A percentile compares a stretch with the other conserved stretches of the same genome.
phyloP scores from a whole-genome alignment of 192 early-diverging fungal genomes.

The Entomortierella beljakovae region DNA sequence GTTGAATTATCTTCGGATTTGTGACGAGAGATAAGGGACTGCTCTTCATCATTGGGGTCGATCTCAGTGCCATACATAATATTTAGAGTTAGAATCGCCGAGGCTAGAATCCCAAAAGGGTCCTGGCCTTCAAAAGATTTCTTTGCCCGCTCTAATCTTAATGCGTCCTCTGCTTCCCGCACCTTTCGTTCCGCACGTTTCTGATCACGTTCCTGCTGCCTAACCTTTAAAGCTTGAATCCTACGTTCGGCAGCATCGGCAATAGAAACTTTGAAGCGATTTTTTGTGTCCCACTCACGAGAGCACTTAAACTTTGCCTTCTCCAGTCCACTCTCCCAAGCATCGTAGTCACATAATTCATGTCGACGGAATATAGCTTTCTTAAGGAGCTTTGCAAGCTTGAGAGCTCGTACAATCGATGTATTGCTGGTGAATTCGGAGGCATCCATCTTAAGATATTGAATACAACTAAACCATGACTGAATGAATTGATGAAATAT shows the following conservation, averaged over 20 bases:
- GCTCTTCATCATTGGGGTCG: background rate
- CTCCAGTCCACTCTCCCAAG: conserved; percentile 30
- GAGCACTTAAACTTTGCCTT: conserved; percentile 6
- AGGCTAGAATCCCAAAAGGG: background rate
- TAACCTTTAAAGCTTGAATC: background rate
- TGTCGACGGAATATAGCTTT: conserved; percentile 11
- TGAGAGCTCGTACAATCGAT: conserved; percentile 5
- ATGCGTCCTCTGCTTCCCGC: background rate
- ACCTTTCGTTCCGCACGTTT: background rate
- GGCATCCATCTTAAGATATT: conserved; percentile 3
- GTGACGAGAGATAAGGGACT: too few species aligned
- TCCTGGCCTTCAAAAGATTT: background rate
- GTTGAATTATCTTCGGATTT: too few species aligned
- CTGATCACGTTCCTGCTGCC: background rate
- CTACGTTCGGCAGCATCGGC: background rate
- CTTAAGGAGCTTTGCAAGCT: background rate
- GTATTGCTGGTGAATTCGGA: background rate
- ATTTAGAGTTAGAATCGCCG: background rate
- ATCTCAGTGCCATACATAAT: background rate
- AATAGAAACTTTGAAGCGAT: conserved; percentile 4
- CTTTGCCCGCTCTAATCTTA: background rate
- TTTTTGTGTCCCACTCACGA: conserved; percentile 26
- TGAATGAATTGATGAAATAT: background rate
- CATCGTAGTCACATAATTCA: conserved; percentile 12
- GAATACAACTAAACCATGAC: conserved; percentile 1